Evolutionary conservation across 352 stramenopile species (phyloP).

Genomic region (Phytophthora tubulina): DNA sequence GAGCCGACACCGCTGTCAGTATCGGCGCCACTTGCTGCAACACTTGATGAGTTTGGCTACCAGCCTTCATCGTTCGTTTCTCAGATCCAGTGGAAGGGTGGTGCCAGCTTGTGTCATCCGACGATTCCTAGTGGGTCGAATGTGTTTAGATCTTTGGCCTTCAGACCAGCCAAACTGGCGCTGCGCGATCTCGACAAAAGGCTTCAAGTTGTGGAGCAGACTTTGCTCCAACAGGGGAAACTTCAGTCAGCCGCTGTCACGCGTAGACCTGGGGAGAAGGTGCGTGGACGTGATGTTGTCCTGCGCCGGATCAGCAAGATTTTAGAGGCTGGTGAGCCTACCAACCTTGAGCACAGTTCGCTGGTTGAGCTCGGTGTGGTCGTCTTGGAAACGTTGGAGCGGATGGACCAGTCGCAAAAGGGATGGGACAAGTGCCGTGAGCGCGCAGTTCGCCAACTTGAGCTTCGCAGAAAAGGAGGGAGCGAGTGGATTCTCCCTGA

Average conservation of each 20-base stretch:
- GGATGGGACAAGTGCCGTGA: slow-evolving; percentile 68
- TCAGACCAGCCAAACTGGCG: slow-evolving; percentile 70
- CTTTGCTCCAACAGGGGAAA: slow-evolving; percentile 57
- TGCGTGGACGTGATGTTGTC: slow-evolving; percentile 77
- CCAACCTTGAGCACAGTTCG: slow-evolving; percentile 59
- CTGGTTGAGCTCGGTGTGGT: slow-evolving; percentile 80
- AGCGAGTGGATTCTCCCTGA: slow-evolving; percentile 81
- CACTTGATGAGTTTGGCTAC: slow-evolving; percentile 29
- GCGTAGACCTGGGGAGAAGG: slow-evolving; percentile 60
- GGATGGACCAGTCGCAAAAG: slow-evolving; percentile 64
- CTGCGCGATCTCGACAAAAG: slow-evolving; percentile 76
- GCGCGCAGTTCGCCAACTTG: slow-evolving; percentile 53
- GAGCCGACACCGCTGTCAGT: slow-evolving; percentile 56
- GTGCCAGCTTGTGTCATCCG: slow-evolving; percentile 70
- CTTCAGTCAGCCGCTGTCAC: slow-evolving; percentile 57
- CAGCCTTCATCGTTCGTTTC: slow-evolving; percentile 66
- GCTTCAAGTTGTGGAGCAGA: slow-evolving; percentile 67
- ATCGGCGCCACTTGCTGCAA: slow-evolving; percentile 13
- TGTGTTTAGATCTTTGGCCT: slow-evolving; percentile 74
- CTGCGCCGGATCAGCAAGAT: slow-evolving; percentile 75
- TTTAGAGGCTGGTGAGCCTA: slow-evolving; percentile 69
- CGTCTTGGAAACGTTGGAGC: slow-evolving; percentile 78
- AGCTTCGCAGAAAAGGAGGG: slow-evolving; percentile 58
- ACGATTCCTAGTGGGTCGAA: slow-evolving; percentile 51
- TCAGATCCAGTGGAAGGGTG: slow-evolving; percentile 75